Conservation (phyloP, 1,284 basidiomycete genomes). For the Tilletia setariae region DNA sequence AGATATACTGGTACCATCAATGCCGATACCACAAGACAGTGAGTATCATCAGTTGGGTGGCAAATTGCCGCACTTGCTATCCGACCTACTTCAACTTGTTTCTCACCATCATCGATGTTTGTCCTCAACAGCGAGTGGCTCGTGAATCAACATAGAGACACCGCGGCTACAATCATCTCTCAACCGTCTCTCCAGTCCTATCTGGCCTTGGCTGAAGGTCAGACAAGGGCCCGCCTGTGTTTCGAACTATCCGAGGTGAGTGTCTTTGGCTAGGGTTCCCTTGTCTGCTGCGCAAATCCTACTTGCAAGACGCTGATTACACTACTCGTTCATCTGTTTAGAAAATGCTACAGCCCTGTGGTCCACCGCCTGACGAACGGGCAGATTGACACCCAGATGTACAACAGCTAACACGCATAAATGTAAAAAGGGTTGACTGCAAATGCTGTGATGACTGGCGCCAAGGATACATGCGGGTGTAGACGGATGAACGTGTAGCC, state of each 20-base stretch:
- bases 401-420: not conserved
- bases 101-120: not conserved
- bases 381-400: constrained; percentile 68
- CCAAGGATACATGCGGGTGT: not conserved
- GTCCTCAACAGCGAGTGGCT: constrained; percentile 76
- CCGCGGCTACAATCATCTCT: constrained; percentile 82
- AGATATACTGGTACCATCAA: constrained; percentile 81
- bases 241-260: constrained; percentile 94
- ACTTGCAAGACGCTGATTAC: not conserved
- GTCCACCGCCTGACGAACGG: constrained; percentile 78
- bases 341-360: constrained; percentile 98
- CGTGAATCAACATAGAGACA: constrained; percentile 94
- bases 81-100: constrained; percentile 13
- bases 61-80: not conserved
- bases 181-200: constrained; percentile 82
- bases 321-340: constrained; percentile 52
- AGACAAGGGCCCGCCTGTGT: constrained; percentile 79
- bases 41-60: constrained; percentile 21
- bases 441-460: not conserved
- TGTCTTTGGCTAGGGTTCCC: constrained; percentile 15
- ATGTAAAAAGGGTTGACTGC: not conserved
- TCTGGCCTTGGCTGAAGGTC: constrained; percentile 87
- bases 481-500: not conserved
- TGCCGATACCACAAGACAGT: constrained; percentile 51
- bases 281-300: not conserved